Evolutionary conservation across 2,329 filamentous ascomycete species (phyloP).

Genomic region (Aquanectria penicillioides): DNA sequence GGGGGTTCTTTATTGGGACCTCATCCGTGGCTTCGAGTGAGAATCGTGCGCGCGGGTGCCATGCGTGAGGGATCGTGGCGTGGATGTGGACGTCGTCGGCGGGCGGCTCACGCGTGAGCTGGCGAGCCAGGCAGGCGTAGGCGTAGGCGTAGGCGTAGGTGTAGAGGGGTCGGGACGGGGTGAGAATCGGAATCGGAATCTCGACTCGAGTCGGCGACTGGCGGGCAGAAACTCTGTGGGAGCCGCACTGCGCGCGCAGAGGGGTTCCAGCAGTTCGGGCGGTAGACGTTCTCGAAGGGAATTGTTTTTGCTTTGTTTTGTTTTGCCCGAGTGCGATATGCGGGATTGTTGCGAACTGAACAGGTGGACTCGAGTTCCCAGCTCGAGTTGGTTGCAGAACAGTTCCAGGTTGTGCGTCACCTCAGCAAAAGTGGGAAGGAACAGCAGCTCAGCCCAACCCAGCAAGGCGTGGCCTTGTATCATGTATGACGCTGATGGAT

Average conservation of each 20-base stretch:
- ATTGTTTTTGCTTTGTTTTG: neutral
- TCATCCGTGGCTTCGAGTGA: conserved; percentile 37
- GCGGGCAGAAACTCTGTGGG: too few relatives aligned
- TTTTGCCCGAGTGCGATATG: too few relatives aligned
- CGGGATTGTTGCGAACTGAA: too few relatives aligned
- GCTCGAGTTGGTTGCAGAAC: neutral
- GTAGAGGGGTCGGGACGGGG: conserved; percentile 1
- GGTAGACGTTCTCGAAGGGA: too few relatives aligned
- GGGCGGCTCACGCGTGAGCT: neutral
- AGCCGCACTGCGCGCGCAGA: too few relatives aligned
- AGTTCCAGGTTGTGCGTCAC: conserved; percentile 22
- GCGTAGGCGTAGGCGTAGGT: conserved; percentile 8
- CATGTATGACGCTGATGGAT: too few relatives aligned
- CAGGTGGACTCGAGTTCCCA: neutral
- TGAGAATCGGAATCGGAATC: neutral
- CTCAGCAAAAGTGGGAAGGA: conserved; percentile 41
- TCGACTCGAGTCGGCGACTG: too few relatives aligned
- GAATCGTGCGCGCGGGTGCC: conserved; percentile 29
- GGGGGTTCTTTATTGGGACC: conserved; percentile 28
- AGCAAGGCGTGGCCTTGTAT: conserved; percentile 29
- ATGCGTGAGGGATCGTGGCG: conserved; percentile 32
- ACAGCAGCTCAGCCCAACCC: conserved; percentile 24
- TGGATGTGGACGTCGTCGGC: neutral
- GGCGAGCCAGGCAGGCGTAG: neutral
- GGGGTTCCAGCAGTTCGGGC: too few relatives aligned